Percentiles rank a stretch among this genome's conserved stretches.
Evolutionary conservation across 352 stramenopile genomes (phyloP).

Genomic region (Phytophthora boehmeriae): DNA sequence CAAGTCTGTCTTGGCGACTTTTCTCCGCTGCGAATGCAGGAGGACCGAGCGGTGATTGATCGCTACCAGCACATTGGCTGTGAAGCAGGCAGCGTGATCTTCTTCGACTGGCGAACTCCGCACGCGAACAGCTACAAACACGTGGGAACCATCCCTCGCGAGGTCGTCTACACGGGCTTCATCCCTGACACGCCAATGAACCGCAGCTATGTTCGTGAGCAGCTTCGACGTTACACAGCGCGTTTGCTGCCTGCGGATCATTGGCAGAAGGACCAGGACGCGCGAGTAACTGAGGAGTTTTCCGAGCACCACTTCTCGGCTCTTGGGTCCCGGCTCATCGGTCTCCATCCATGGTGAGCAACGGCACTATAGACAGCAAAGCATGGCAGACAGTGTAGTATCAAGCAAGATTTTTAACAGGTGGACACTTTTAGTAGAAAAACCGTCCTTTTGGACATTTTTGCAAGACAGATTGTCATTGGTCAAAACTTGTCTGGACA

Average conservation of each 20-base stretch:
- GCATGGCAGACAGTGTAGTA: too few relatives aligned
- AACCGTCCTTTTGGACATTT: not conserved
- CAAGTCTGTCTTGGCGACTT: slow-evolving; percentile 90
- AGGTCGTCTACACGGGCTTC: slow-evolving; percentile 89
- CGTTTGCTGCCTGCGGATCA: slow-evolving; percentile 74
- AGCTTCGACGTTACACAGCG: slow-evolving; percentile 69
- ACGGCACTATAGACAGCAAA: too few relatives aligned
- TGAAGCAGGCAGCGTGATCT: slow-evolving; percentile 77
- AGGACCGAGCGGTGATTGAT: slow-evolving; percentile 77
- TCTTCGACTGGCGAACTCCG: slow-evolving; percentile 89
- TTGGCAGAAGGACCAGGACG: slow-evolving; percentile 78
- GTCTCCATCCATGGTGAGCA: slow-evolving; percentile 67
- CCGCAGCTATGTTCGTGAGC: slow-evolving; percentile 66
- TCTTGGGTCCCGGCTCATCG: slow-evolving; percentile 70
- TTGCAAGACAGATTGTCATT: slow-evolving; percentile 3
- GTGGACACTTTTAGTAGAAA: too few relatives aligned
- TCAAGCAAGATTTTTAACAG: too few relatives aligned
- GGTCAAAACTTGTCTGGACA: too few relatives aligned
- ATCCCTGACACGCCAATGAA: slow-evolving; percentile 80
- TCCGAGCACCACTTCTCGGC: slow-evolving; percentile 71
- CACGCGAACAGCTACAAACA: slow-evolving; percentile 91
- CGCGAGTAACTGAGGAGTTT: slow-evolving; percentile 62
- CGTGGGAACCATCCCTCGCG: slow-evolving; percentile 52
- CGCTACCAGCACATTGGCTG: slow-evolving; percentile 73
- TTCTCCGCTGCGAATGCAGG: slow-evolving; percentile 83